phyloP scores from a whole-genome alignment of 495 filamentous ascomycete genomes.

The Neurospora sp. region DNA sequence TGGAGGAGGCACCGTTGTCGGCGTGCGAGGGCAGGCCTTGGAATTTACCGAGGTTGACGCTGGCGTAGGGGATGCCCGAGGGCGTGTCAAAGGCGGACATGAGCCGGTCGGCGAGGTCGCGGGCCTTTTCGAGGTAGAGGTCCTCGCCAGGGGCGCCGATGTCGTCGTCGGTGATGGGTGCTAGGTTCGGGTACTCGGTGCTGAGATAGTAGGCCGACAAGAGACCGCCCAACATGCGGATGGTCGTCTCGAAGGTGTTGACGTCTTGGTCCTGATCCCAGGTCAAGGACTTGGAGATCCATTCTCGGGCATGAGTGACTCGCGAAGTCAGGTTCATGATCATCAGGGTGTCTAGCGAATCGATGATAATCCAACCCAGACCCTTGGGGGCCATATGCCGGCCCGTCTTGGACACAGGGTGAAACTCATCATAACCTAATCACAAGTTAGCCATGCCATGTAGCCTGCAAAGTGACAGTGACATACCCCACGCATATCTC shows the following conservation, averaged over 20 bases:
- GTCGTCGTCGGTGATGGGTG: slow-evolving; percentile 56
- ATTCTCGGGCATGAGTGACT: slow-evolving; percentile 75
- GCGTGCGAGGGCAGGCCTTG: slow-evolving; percentile 67
- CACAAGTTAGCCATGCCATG: not conserved
- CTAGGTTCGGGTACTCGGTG: slow-evolving; percentile 55
- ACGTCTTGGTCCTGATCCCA: slow-evolving; percentile 93
- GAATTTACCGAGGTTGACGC: slow-evolving; percentile 71
- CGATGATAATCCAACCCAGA: slow-evolving; percentile 96
- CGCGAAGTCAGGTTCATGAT: slow-evolving; percentile 93
- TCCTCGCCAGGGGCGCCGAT: slow-evolving; percentile 65
- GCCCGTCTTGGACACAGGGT: slow-evolving; percentile 70
- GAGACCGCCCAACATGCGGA: slow-evolving; percentile 92
- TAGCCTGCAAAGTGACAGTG: not conserved
- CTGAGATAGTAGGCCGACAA: slow-evolving; percentile 93
- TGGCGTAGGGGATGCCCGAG: slow-evolving; percentile 82
- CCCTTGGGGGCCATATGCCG: slow-evolving; percentile 72
- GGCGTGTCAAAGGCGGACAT: slow-evolving; percentile 77
- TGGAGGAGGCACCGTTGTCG: slow-evolving; percentile 85
- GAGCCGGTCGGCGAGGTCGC: slow-evolving; percentile 80
- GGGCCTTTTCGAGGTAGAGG: slow-evolving; percentile 90
- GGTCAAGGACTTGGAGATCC: slow-evolving; percentile 71
- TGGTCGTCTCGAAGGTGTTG: slow-evolving; percentile 96
- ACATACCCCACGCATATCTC: slow-evolving; percentile 84
- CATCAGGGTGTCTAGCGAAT: slow-evolving; percentile 92
- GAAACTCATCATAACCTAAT: slow-evolving; percentile 74